A percentile compares a stretch with the other conserved stretches of the same genome.
Conservation (phyloP, 257 asterid genomes). For the Plantago major region DNA sequence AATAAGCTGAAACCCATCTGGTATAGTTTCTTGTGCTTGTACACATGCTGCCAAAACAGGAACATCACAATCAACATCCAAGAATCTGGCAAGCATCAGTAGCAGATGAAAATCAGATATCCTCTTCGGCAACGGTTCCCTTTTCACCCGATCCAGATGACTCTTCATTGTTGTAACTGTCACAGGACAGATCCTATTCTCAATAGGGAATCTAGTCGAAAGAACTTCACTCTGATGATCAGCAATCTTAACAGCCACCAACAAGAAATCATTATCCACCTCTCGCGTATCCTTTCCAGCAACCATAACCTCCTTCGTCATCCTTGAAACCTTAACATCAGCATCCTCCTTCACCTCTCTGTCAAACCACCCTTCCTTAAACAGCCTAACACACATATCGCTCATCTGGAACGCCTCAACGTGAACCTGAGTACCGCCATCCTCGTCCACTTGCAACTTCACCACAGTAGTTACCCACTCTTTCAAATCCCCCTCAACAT, state of each 20-base stretch:
- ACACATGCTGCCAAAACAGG: conserved; percentile 82
- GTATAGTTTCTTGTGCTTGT: conserved; percentile 48
- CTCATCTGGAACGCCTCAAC: conserved; percentile 75
- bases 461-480: conserved; percentile 76
- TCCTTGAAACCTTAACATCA: conserved; percentile 61
- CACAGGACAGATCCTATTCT: conserved; percentile 59
- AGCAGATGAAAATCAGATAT: conserved; percentile 91
- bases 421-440: conserved; percentile 56
- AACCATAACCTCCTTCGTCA: conserved; percentile 69
- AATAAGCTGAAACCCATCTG: conserved; percentile 86
- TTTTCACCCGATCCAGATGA: conserved; percentile 71
- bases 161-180: conserved; percentile 57
- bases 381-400: conserved; percentile 53
- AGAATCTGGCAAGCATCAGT: conserved; percentile 57
- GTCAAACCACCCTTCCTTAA: conserved; percentile 72
- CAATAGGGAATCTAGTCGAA: conserved; percentile 72
- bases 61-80: conserved; percentile 74
- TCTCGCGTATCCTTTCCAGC: conserved; percentile 65
- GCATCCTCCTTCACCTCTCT: conserved; percentile 48
- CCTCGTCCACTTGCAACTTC: conserved; percentile 75
- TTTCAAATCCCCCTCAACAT: conserved; percentile 53
- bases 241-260: conserved; percentile 64
- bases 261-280: conserved; percentile 66
- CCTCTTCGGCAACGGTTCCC: conserved; percentile 62
- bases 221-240: conserved; percentile 64